Evolutionary conservation across 106 monocot species (phyloP), one percentile per base, ranked within the genome.

Genomic region (Gastrodia elata): DNA sequence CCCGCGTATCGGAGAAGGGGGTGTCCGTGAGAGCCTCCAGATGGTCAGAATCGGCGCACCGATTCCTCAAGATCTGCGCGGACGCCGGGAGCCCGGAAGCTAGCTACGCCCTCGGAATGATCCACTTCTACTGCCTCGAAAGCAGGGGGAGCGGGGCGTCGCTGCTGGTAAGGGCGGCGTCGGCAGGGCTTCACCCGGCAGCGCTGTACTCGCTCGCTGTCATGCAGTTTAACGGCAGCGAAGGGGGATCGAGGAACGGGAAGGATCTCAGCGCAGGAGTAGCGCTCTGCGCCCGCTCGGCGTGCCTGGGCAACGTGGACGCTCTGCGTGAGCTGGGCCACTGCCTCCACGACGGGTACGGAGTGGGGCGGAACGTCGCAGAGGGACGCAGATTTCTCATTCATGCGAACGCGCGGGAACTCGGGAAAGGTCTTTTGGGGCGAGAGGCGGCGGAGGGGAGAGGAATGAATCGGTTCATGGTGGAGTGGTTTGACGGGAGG

Each of bases 61-160:
- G 41, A 9, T 88, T 88, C 57, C 39, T 88, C 20, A 75, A 77
- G 75, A 77, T 58, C 8, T 88, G 85, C 71, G 80, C 78, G 11
- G 82, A 80, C 25, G 70, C 80, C 13, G 88, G 88, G 2, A 88
- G 83, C 68, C 41, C 74, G 22, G 85, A 88, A 34, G 88, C 85
- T 20, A 78, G 76, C 64, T 88, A 80, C 52, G 75, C 72, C 8
- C 40, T 75, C 7, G 74, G 74, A 1, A 75, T 75, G 74, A 68
- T 75, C 27, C 40, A 55, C 11, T 85, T 88, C 78, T 88, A 88
- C 59, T 88, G 88, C 64, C 39, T 83, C 38, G 71, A 71, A 40
- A 75, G 35, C 49, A 68, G 78, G 10, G 75, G 49, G 16, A 71
- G 69, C 67, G 88, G 88, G 1, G 78, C 77, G 16, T 30, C 77